These are phyloP conservation scores for Athelia psychrophila DNA, from an alignment of 1,284 basidiomycete species.

Conservation along the genomic window DNA sequence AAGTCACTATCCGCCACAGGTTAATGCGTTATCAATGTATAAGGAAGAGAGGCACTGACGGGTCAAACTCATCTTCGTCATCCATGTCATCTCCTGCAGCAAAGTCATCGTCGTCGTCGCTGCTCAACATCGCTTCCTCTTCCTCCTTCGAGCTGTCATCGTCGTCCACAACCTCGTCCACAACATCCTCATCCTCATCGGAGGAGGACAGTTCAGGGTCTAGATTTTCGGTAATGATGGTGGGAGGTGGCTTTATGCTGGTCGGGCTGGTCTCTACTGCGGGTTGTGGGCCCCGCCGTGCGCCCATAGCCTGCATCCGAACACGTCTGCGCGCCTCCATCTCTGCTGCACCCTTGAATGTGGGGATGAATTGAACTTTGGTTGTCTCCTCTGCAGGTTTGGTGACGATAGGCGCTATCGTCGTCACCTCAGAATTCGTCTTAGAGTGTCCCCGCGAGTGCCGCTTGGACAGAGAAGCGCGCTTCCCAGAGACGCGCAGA, in stretches of 20 bases:
- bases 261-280: slow-evolving; percentile 16
- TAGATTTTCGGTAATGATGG: slow-evolving; percentile 18
- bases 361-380: slow-evolving; percentile 62
- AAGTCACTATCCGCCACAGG: slow-evolving; percentile 37
- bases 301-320: slow-evolving; percentile 46
- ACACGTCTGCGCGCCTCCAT: slow-evolving; percentile 69
- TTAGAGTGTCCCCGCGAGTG: slow-evolving; percentile 30
- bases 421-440: slow-evolving; percentile 7
- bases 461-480: slow-evolving; percentile 46
- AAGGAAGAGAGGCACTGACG: slow-evolving; percentile 43
- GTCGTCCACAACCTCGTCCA: slow-evolving; percentile 27
- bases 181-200: slow-evolving; percentile 52
- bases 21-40: neutral
- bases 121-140: neutral
- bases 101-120: slow-evolving; percentile 55
- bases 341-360: slow-evolving; percentile 73
- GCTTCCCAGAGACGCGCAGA: slow-evolving; percentile 62
- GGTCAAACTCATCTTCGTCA: slow-evolving; percentile 72
- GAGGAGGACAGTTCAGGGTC: slow-evolving; percentile 53
- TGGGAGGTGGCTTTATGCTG: slow-evolving; percentile 24
- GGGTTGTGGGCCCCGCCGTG: slow-evolving; percentile 42
- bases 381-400: slow-evolving; percentile 38
- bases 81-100: slow-evolving; percentile 55
- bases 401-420: slow-evolving; percentile 15
- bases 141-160: slow-evolving; percentile 30